These are phyloP conservation scores for Neofusicoccum ribis DNA, from an alignment of 2,329 filamentous ascomycete species.

Conservation along the genomic window DNA sequence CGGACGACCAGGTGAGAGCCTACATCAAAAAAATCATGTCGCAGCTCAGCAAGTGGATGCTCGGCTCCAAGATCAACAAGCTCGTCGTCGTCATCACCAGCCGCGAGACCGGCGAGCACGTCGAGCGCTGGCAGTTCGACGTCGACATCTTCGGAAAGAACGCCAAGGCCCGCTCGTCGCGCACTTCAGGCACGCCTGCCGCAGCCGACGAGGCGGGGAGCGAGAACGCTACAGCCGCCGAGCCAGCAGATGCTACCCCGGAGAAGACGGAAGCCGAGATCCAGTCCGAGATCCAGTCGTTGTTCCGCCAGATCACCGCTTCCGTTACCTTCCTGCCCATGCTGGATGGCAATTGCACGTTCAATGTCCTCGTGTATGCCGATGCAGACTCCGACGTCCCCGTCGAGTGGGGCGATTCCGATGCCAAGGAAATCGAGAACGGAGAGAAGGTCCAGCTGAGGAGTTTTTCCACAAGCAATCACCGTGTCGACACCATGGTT, in stretches of 20 bases:
- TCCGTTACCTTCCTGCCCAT: constrained; percentile 96
- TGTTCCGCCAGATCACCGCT: constrained; percentile 97
- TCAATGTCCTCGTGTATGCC: constrained; percentile 97
- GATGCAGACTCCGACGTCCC: constrained; percentile 96
- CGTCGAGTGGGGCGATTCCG: constrained; percentile 97
- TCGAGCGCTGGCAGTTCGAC: constrained; percentile 98
- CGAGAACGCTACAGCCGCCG: constrained; percentile 59
- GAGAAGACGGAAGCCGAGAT: constrained; percentile 94
- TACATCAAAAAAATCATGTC: constrained; percentile 99
- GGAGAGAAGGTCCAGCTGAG: constrained; percentile 93
- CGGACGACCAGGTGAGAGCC: constrained; percentile 96
- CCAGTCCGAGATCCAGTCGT: constrained; percentile 90
- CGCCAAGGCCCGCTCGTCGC: neutral
- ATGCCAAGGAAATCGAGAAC: constrained; percentile 93
- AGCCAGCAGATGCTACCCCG: neutral
- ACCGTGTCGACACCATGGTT: constrained; percentile 91
- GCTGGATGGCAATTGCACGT: constrained; percentile 91
- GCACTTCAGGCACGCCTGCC: neutral
- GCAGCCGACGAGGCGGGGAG: constrained; percentile 54
- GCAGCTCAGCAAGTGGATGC: constrained; percentile 97
- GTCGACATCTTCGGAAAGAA: constrained; percentile 48
- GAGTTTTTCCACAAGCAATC: constrained; percentile 93
- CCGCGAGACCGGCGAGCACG: constrained; percentile 94
- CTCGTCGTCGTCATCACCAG: constrained; percentile 94
- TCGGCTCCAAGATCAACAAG: constrained; percentile 93